These are phyloP conservation scores for Fusarium floridanum DNA, from an alignment of 2,329 filamentous ascomycete genomes.

Conservation along the genomic window DNA sequence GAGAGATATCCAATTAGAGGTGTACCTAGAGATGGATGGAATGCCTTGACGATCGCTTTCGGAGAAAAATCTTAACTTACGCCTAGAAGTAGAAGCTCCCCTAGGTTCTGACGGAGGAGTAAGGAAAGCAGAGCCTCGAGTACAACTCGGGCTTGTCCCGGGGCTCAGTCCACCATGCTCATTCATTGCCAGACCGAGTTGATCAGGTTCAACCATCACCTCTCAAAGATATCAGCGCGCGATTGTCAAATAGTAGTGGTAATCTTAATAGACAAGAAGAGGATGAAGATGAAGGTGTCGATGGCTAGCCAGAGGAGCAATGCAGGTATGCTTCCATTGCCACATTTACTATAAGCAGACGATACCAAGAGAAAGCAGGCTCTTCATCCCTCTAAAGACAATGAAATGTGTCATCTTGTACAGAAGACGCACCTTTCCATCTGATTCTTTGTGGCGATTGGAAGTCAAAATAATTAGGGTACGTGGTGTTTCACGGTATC, in stretches of 20 bases:
- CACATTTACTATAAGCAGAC: too few relatives aligned
- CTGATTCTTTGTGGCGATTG: too few relatives aligned
- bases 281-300: too few relatives aligned
- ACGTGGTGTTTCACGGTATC: background rate
- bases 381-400: too few relatives aligned
- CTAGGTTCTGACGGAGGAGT: background rate
- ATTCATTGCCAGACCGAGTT: slow-evolving; percentile 5
- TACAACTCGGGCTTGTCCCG: background rate
- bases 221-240: background rate
- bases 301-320: too few relatives aligned
- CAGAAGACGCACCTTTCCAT: too few relatives aligned
- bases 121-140: background rate
- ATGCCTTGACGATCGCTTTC: background rate
- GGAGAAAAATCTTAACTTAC: background rate
- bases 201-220: background rate
- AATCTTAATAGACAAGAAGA: too few relatives aligned
- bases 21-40: background rate
- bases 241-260: too few relatives aligned
- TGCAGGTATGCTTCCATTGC: too few relatives aligned
- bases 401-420: too few relatives aligned
- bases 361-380: too few relatives aligned
- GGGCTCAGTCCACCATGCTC: background rate
- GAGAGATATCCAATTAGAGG: background rate
- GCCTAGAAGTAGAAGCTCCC: background rate
- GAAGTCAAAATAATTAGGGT: background rate